These are phyloP conservation scores for Tubosaeta sp. DNA, from an alignment of 768 basidiomycete species.

Conservation along the genomic window DNA sequence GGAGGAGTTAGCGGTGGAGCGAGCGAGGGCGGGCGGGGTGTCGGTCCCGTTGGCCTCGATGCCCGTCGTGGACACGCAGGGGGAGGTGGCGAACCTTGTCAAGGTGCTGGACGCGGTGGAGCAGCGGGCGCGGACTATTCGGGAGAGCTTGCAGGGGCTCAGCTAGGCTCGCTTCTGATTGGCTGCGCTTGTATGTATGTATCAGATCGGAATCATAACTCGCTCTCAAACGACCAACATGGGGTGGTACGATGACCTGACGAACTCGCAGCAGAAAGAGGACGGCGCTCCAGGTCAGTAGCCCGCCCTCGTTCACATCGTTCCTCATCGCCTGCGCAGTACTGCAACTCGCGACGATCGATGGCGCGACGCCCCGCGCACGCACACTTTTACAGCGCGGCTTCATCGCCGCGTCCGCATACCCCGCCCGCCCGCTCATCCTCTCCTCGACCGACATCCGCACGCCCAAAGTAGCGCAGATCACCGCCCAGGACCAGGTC, in stretches of 20 bases:
- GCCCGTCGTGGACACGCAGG: constrained; percentile 34
- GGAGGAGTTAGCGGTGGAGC: constrained; percentile 60
- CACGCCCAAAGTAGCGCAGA: constrained; percentile 60
- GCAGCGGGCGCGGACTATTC: constrained; percentile 47
- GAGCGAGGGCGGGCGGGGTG: constrained; percentile 21
- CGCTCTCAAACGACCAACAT: background rate
- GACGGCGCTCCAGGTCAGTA: constrained; percentile 37
- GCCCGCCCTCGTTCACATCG: background rate
- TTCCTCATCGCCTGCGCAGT: constrained; percentile 33
- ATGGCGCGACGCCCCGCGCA: constrained; percentile 46
- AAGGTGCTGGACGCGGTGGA: constrained; percentile 55
- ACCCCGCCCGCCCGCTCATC: constrained; percentile 54
- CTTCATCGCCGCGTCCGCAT: constrained; percentile 43
- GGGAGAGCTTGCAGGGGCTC: constrained; percentile 38
- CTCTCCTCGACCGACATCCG: constrained; percentile 70
- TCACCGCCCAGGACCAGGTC: constrained; percentile 40
- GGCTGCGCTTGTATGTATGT: too few relatives aligned
- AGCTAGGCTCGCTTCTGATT: constrained; percentile 13
- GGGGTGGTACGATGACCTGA: constrained; percentile 47
- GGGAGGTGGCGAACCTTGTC: constrained; percentile 47
- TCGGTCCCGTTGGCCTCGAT: constrained; percentile 15
- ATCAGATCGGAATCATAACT: background rate
- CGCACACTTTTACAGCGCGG: constrained; percentile 62
- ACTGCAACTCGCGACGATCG: constrained; percentile 44
- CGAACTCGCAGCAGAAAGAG: constrained; percentile 35